These are phyloP conservation scores for Calocera cornea DNA, from an alignment of 768 basidiomycete species.

Conservation along the genomic window DNA sequence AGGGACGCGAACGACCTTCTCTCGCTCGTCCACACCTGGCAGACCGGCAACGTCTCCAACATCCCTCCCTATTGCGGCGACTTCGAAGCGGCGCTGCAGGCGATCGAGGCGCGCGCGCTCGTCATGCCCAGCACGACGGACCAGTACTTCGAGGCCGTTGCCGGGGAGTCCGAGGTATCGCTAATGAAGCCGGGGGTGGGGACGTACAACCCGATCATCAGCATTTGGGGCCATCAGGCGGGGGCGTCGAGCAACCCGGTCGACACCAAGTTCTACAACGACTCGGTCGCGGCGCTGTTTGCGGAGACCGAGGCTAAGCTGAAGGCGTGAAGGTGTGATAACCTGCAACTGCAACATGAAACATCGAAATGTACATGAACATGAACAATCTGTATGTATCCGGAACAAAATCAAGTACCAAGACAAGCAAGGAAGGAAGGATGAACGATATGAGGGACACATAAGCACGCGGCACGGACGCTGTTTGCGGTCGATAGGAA, in stretches of 20 bases:
- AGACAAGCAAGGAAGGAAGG: not conserved
- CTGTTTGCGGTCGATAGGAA: not conserved
- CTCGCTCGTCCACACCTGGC: constrained; percentile 9
- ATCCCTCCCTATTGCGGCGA: constrained; percentile 6
- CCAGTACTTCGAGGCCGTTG: constrained; percentile 8
- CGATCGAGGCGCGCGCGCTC: constrained; percentile 6
- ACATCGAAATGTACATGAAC: not conserved
- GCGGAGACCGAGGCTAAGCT: constrained; percentile 2
- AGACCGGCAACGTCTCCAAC: constrained; percentile 9
- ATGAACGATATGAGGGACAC: not conserved
- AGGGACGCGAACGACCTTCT: constrained; percentile 9
- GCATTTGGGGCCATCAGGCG: constrained; percentile 6
- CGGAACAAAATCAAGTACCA: constrained; percentile 4
- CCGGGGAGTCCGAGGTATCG: not conserved
- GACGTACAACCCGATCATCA: not conserved
- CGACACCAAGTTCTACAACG: constrained; percentile 3
- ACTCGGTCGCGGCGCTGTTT: not conserved
- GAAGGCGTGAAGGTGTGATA: not conserved
- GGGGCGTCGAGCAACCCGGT: not conserved
- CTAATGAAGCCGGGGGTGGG: not conserved
- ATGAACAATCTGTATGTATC: constrained; percentile 1
- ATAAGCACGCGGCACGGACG: not conserved
- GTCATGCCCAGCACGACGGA: constrained; percentile 10
- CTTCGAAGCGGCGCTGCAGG: constrained; percentile 2
- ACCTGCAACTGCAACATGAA: not conserved